phyloP scores from a whole-genome alignment of 805 yeast genomes.

The Spencermartinsiella europaea region DNA sequence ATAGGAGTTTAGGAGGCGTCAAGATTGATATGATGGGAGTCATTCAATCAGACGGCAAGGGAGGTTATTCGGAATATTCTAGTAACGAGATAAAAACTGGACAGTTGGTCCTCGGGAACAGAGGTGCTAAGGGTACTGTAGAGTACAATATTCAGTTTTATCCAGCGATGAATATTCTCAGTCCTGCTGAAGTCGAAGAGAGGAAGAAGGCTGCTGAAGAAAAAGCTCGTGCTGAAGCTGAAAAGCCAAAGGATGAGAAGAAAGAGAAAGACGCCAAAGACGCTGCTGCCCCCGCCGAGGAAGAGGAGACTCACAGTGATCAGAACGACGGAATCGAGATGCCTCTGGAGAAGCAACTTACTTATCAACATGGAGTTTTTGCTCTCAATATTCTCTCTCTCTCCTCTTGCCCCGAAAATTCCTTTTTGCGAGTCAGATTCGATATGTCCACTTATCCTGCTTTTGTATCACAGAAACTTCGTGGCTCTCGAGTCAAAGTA shows the following conservation, averaged over 20 bases:
- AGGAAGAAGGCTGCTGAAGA: constrained; percentile 35
- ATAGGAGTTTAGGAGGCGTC: constrained; percentile 82
- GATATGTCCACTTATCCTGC: constrained; percentile 70
- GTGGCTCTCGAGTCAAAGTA: constrained; percentile 29
- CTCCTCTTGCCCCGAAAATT: constrained; percentile 37
- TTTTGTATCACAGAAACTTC: constrained; percentile 50
- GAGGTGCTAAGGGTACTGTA: constrained; percentile 79
- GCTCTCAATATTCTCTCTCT: constrained; percentile 47
- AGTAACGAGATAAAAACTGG: constrained; percentile 53
- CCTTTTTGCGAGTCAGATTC: constrained; percentile 69
- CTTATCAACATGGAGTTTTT: constrained; percentile 69
- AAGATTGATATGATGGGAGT: constrained; percentile 62
- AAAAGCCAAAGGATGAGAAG: constrained; percentile 23
- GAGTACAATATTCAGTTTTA: constrained; percentile 73
- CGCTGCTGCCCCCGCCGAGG: constrained; percentile 33
- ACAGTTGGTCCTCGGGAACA: constrained; percentile 59
- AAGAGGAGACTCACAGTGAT: constrained; percentile 28
- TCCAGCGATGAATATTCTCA: constrained; percentile 75
- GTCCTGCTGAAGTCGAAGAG: constrained; percentile 66
- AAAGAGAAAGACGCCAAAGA: constrained; percentile 24
- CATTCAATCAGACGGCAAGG: constrained; percentile 58
- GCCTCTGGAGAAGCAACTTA: constrained; percentile 38
- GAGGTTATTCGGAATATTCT: constrained; percentile 39
- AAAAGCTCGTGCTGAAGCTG: constrained; percentile 15
- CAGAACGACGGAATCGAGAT: constrained; percentile 44